These are phyloP conservation scores for Ilyonectria sp. DNA, from an alignment of 2,329 filamentous ascomycete genomes.

Conservation along the genomic window DNA sequence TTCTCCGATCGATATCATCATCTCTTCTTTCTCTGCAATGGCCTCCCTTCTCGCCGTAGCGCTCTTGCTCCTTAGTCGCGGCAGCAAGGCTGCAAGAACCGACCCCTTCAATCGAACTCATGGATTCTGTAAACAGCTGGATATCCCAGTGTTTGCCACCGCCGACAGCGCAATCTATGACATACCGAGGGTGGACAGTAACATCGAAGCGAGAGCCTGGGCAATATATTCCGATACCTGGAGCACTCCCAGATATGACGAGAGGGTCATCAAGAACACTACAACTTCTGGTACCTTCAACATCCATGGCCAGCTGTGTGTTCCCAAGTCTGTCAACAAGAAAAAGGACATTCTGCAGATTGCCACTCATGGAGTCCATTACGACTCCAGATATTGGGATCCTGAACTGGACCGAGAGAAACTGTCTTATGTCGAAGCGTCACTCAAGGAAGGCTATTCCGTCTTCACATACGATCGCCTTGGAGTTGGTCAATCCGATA, in stretches of 20 bases:
- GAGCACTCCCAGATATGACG: constrained; percentile 17
- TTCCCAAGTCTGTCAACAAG: constrained; percentile 25
- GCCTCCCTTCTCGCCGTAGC: neutral
- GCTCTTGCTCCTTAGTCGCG: constrained; percentile 5
- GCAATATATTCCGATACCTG: constrained; percentile 33
- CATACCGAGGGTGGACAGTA: constrained; percentile 41
- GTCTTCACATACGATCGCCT: constrained; percentile 71
- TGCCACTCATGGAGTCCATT: constrained; percentile 54
- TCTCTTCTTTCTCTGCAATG: neutral
- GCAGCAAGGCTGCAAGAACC: neutral
- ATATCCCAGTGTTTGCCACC: constrained; percentile 30
- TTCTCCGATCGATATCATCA: neutral
- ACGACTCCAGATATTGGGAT: constrained; percentile 67
- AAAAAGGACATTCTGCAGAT: constrained; percentile 52
- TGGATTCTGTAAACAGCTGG: constrained; percentile 26
- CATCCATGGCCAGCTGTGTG: constrained; percentile 38
- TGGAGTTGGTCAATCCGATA: constrained; percentile 65
- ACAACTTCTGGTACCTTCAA: constrained; percentile 34
- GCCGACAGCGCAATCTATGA: constrained; percentile 23
- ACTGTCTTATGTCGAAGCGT: constrained; percentile 69
- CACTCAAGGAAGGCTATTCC: constrained; percentile 66
- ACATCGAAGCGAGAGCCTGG: constrained; percentile 48
- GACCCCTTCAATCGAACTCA: constrained; percentile 4
- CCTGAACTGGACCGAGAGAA: constrained; percentile 65
- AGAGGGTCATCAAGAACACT: constrained; percentile 24